Evolutionary conservation across 768 basidiomycete genomes (phyloP).

Genomic region (Mycena rebaudengoi): DNA sequence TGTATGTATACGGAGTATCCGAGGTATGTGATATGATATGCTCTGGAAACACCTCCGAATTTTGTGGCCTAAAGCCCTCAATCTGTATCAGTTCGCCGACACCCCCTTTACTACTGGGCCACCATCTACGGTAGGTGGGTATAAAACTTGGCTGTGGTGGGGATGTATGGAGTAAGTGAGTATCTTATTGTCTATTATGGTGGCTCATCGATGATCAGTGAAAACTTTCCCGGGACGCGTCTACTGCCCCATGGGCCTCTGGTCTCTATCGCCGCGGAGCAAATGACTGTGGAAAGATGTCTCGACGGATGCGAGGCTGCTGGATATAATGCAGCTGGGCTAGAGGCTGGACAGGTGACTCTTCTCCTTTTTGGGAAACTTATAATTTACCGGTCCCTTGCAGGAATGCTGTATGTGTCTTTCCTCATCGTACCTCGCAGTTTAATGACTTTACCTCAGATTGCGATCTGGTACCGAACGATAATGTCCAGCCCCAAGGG

Average conservation of each 20-base stretch:
- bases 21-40: conserved; percentile 22
- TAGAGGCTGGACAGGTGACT: conserved; percentile 29
- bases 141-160: conserved; percentile 22
- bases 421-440: background rate
- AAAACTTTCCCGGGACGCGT: background rate
- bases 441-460: background rate
- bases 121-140: conserved; percentile 5
- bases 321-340: conserved; percentile 25
- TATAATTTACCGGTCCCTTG: background rate
- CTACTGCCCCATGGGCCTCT: conserved; percentile 20
- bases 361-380: background rate
- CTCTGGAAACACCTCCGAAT: conserved; percentile 25
- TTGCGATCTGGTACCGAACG: background rate
- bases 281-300: conserved; percentile 32
- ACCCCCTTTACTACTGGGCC: conserved; percentile 29
- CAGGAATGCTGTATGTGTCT: background rate
- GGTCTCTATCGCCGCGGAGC: conserved; percentile 19
- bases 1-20: conserved; percentile 23
- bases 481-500: conserved; percentile 6
- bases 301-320: conserved; percentile 27
- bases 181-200: background rate
- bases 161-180: conserved; percentile 24
- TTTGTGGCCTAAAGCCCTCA: conserved; percentile 28
- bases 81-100: conserved; percentile 29
- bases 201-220: background rate